Percentiles rank a stretch among this genome's conserved stretches.
phyloP scores from a whole-genome alignment of 1,284 basidiomycete species.

The Pseudozyma hubeiensis region DNA sequence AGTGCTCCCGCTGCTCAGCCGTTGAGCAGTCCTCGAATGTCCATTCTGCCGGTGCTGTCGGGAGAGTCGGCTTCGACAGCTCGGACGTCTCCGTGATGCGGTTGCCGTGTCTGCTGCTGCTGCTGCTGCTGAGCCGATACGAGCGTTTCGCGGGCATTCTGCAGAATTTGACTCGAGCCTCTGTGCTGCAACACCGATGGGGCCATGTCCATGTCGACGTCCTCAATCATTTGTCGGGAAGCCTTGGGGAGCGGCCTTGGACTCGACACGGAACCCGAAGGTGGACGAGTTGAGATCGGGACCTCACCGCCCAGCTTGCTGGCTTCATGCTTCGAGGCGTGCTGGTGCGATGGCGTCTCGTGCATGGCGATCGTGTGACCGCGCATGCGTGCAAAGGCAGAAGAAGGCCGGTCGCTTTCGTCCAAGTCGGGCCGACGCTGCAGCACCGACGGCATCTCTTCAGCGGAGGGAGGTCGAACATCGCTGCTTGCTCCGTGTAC shows the following conservation, averaged over 20 bases:
- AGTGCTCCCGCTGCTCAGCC: conserved; percentile 13
- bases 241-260: conserved; percentile 10
- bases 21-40: conserved; percentile 45
- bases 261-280: conserved; percentile 5
- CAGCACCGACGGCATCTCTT: conserved; percentile 34
- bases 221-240: conserved; percentile 13
- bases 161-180: conserved; percentile 38
- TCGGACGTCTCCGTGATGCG: conserved; percentile 2
- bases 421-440: conserved; percentile 10
- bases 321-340: not conserved
- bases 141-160: conserved; percentile 40
- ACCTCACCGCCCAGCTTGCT: not conserved
- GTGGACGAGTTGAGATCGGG: conserved; percentile 3
- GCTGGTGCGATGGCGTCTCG: conserved; percentile 23
- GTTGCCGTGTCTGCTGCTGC: conserved; percentile 20
- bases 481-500: not conserved
- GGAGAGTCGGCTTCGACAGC: conserved; percentile 9
- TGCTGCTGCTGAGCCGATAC: conserved; percentile 27
- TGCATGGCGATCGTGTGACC: conserved; percentile 33
- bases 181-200: not conserved
- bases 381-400: conserved; percentile 17
- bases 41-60: conserved; percentile 35
- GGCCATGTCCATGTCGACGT: conserved; percentile 45
- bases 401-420: not conserved
- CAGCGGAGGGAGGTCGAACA: not conserved